A percentile compares a stretch with the other conserved stretches of the same genome.
Conservation (phyloP, 495 filamentous ascomycete genomes). For the Penicillium crystallinum region DNA sequence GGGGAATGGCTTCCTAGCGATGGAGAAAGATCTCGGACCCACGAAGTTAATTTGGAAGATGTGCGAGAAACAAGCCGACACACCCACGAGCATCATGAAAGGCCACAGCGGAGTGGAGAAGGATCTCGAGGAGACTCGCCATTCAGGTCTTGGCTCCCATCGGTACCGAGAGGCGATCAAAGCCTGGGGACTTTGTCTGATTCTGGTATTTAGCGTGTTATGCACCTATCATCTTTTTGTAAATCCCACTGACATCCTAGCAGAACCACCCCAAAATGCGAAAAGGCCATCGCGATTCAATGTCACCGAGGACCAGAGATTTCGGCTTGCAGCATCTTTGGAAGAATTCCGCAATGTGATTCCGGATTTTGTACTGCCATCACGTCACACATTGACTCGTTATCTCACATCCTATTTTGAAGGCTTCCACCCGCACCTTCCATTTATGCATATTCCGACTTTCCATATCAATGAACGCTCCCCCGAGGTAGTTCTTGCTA, state of each 20-base stretch:
- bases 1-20: slow-evolving; percentile 36
- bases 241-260: not conserved
- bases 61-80: slow-evolving; percentile 13
- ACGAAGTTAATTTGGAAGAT: slow-evolving; percentile 23
- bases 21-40: slow-evolving; percentile 25
- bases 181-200: slow-evolving; percentile 33
- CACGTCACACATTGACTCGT: slow-evolving; percentile 35
- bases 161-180: slow-evolving; percentile 34
- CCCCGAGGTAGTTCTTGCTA: slow-evolving; percentile 28
- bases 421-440: slow-evolving; percentile 35
- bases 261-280: slow-evolving; percentile 29
- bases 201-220: slow-evolving; percentile 21
- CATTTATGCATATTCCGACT: slow-evolving; percentile 33
- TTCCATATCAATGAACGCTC: slow-evolving; percentile 32
- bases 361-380: slow-evolving; percentile 33
- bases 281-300: slow-evolving; percentile 26
- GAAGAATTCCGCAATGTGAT: slow-evolving; percentile 37
- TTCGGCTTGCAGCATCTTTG: slow-evolving; percentile 30
- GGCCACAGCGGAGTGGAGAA: slow-evolving; percentile 14
- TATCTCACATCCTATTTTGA: slow-evolving; percentile 37
- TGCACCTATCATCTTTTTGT: not conserved
- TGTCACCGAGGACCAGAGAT: slow-evolving; percentile 34
- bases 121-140: slow-evolving; percentile 37
- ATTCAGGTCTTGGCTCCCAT: slow-evolving; percentile 38
- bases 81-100: slow-evolving; percentile 18